Percentiles rank a stretch among this genome's conserved stretches.
These are phyloP conservation scores for Cylindrotheca fusiformis DNA, from an alignment of 108 stramenopile species.

Conservation along the genomic window DNA sequence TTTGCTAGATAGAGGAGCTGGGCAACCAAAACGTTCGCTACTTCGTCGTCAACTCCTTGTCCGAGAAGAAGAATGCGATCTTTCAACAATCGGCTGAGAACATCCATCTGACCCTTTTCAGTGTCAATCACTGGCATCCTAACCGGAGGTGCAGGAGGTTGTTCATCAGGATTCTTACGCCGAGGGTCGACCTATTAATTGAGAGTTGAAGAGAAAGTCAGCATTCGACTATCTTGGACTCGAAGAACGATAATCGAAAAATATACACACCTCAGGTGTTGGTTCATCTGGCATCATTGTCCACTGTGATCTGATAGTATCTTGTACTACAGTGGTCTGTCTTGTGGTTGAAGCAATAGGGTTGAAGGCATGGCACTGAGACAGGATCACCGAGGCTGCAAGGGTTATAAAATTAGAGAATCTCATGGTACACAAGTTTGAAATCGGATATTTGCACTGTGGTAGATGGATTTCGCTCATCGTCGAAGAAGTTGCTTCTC, in stretches of 20 bases:
- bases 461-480: no score
- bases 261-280: slow-evolving; percentile 19
- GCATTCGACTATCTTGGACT: neutral
- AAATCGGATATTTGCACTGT: no score
- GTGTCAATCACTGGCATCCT: slow-evolving; percentile 79
- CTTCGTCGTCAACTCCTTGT: slow-evolving; percentile 84
- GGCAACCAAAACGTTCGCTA: slow-evolving; percentile 84
- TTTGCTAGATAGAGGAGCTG: slow-evolving; percentile 85
- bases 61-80: slow-evolving; percentile 90
- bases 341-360: neutral
- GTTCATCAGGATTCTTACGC: slow-evolving; percentile 77
- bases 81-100: slow-evolving; percentile 72
- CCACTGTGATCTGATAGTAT: slow-evolving; percentile 10
- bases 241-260: neutral
- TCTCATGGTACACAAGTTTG: slow-evolving; percentile 14
- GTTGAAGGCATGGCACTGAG: slow-evolving; percentile 2
- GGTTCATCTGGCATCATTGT: slow-evolving; percentile 33
- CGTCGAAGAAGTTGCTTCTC: no score
- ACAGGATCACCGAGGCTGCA: slow-evolving; percentile 1
- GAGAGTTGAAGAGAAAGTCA: neutral
- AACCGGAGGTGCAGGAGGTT: slow-evolving; percentile 48
- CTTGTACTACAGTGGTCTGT: neutral
- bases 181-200: slow-evolving; percentile 72
- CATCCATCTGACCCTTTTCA: slow-evolving; percentile 71
- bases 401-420: neutral